Base-by-base conservation (phyloP, 2,329 filamentous ascomycete genomes). In the Paracorniculantispora psalliotae region DNA sequence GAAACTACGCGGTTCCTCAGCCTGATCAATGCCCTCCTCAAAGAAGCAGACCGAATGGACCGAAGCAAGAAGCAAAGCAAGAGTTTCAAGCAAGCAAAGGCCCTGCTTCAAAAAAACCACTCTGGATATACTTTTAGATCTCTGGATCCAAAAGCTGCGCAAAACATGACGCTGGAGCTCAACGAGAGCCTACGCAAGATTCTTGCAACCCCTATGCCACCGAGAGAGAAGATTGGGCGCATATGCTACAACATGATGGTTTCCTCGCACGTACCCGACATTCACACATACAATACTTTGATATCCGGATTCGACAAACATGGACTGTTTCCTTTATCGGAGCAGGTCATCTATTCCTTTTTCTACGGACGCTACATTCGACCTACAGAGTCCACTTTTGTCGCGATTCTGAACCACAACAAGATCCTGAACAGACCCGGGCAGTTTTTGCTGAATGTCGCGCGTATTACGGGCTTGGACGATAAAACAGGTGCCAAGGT, bases 201-300 rank as follows among this genome's bases (percentile, higher is more conserved):
- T 17, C 59, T 73, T 19, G 59, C 63, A 15, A 61, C 67, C 3
- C 35, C 63, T 1, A 62, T 72, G 6, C 58, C 55, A 28, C 59
- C 71, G 6, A 71, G 69, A 55, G 72, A 75, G 55, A 71, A 65
- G 57, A 67, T 75, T 28, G 73, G 71, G 43, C 68, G 69, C 41
- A 75, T 85, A 55, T 84, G 81, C 70, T 86, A 87, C 71, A 91
- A 90, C 67, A 73, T 94, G 3, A 77, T 91, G 17, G 74, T 84
- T 3, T 85, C 83, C 2, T 70, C 79, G 2, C 76, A 82, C 19
- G 81, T 85, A 0, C 88, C 89, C 0, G 83, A 83, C 62, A 80
- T 89, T 37, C 78, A 85, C 63, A 91, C 86, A 3, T 91, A 86
- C 74, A 92, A 92, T 67, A 79, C 81, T 13, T 77, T 94, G 26